These are phyloP conservation scores for Coemansia sp. DNA, from an alignment of 192 early-diverging fungal species.

Conservation along the genomic window DNA sequence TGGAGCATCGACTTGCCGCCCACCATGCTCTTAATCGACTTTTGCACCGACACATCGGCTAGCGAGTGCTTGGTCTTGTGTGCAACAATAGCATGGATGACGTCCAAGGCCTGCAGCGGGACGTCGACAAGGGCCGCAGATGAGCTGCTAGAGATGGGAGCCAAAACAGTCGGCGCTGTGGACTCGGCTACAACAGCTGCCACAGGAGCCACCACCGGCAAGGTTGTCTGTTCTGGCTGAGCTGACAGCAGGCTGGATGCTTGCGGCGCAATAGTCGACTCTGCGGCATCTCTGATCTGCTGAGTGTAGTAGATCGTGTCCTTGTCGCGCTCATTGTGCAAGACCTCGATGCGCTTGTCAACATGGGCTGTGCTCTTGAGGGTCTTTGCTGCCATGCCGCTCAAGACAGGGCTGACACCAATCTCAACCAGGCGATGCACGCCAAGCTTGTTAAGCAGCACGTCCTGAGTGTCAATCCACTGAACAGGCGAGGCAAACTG, in stretches of 20 bases:
- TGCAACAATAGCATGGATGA: slow-evolving; percentile 73
- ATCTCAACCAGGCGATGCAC: slow-evolving; percentile 85
- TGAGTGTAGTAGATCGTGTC: slow-evolving; percentile 11
- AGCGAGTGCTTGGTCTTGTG: slow-evolving; percentile 87
- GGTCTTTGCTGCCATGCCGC: slow-evolving; percentile 75
- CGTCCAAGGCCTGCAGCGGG: slow-evolving; percentile 69
- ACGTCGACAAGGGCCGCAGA: slow-evolving; percentile 61
- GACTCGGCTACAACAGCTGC: not conserved
- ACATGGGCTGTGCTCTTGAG: not conserved
- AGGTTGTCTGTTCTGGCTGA: not conserved
- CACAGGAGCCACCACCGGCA: not conserved
- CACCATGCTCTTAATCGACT: slow-evolving; percentile 76
- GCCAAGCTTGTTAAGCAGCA: slow-evolving; percentile 68
- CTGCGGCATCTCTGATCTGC: not conserved
- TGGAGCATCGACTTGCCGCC: slow-evolving; percentile 92
- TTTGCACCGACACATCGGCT: slow-evolving; percentile 63
- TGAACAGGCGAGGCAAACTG: slow-evolving; percentile 91
- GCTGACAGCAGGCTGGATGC: not conserved
- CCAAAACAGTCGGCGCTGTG: not conserved
- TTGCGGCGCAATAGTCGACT: no score
- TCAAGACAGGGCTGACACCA: slow-evolving; percentile 79
- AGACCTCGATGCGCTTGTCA: not conserved
- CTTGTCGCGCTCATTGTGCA: slow-evolving; percentile 17
- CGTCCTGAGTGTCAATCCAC: slow-evolving; percentile 92
- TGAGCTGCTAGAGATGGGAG: slow-evolving; percentile 46